These are phyloP conservation scores for Dothideomycetes sp. DNA, from an alignment of 2,329 filamentous ascomycete species.

Conservation along the genomic window DNA sequence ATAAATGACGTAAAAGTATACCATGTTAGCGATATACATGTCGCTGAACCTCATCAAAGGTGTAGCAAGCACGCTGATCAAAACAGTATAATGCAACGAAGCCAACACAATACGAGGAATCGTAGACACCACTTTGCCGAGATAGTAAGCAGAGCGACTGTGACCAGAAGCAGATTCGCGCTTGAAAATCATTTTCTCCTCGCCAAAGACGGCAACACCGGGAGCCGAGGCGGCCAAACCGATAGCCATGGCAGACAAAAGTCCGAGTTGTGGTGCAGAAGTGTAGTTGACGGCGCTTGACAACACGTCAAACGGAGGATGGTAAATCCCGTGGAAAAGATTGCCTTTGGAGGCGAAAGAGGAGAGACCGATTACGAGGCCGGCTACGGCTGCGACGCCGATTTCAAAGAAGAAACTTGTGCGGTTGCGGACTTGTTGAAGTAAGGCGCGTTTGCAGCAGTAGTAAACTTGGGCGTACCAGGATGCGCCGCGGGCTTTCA, in stretches of 20 bases:
- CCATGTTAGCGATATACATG: conserved; percentile 43
- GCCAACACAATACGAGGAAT: conserved; percentile 43
- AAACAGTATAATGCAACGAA: conserved; percentile 47
- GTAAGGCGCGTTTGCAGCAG: conserved; percentile 44
- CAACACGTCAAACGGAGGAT: conserved; percentile 41
- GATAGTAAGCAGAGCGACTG: conserved; percentile 47
- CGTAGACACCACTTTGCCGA: conserved; percentile 46
- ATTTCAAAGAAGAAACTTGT: conserved; percentile 48
- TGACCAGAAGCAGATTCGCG: conserved; percentile 50
- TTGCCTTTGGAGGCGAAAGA: conserved; percentile 42
- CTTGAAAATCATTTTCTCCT: conserved; percentile 46
- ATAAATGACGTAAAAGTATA: conserved; percentile 53
- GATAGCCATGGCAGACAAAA: conserved; percentile 46
- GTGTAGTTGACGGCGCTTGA: conserved; percentile 44
- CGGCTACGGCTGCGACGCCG: conserved; percentile 43
- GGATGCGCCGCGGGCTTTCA: conserved; percentile 43
- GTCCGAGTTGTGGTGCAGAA: conserved; percentile 44
- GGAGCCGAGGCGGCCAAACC: conserved; percentile 47
- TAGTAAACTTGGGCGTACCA: conserved; percentile 44
- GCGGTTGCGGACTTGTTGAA: conserved; percentile 48
- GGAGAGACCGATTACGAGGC: conserved; percentile 47
- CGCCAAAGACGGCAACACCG: conserved; percentile 49
- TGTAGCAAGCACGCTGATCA: conserved; percentile 41
- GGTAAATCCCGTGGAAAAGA: conserved; percentile 46
- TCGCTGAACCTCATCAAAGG: conserved; percentile 43